These are phyloP conservation scores for Voacanga thouarsii DNA, from an alignment of 257 asterid species.

Conservation along the genomic window DNA sequence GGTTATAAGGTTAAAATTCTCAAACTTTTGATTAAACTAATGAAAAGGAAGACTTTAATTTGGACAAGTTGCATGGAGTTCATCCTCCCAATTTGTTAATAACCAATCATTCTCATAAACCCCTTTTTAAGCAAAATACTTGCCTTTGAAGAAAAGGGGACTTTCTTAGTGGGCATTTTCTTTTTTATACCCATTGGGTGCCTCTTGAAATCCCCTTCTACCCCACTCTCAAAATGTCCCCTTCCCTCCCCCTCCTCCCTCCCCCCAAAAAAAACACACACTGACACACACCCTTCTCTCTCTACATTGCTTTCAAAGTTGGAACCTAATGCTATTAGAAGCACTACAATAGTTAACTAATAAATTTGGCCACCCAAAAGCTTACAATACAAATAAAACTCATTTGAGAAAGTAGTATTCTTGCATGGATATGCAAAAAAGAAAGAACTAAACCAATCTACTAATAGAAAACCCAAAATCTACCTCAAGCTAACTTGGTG, in stretches of 20 bases:
- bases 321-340: too few relatives aligned
- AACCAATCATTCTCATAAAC: constrained; percentile 40
- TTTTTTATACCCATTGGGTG: constrained; percentile 33
- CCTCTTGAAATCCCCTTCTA: constrained; percentile 23
- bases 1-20: constrained; percentile 24
- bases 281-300: too few relatives aligned
- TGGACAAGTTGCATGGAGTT: constrained; percentile 26
- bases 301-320: too few relatives aligned
- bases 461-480: neutral
- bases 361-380: too few relatives aligned
- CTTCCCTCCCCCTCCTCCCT: neutral
- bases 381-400: too few relatives aligned
- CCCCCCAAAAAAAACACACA: too few relatives aligned
- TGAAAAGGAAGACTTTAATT: constrained; percentile 30
- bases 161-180: constrained; percentile 74
- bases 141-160: constrained; percentile 27
- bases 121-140: constrained; percentile 23
- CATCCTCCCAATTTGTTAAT: constrained; percentile 47
- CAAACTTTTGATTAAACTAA: constrained; percentile 21
- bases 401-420: too few relatives aligned
- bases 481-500: constrained; percentile 12
- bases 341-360: too few relatives aligned
- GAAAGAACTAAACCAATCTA: too few relatives aligned
- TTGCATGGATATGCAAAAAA: too few relatives aligned
- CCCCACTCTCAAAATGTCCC: constrained; percentile 41